A percentile compares a stretch with the other conserved stretches of the same genome.
Evolutionary conservation across 345 rosid species (phyloP).

Genomic region (Gossypium rotundifolium): DNA sequence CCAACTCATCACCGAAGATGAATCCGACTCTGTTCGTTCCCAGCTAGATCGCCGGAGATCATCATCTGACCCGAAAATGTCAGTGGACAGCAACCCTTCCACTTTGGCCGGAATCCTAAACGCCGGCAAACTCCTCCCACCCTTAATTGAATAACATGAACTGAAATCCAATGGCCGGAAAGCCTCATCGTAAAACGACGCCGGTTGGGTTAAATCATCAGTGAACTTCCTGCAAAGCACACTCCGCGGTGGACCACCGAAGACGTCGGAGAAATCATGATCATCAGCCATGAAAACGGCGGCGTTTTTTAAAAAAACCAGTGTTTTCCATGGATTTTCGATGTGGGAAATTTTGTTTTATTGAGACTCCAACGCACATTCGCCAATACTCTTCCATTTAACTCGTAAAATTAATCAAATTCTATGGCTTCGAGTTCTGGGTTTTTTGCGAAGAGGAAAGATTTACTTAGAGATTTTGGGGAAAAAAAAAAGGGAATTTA

Average conservation of each 20-base stretch:
- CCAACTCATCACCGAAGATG: conserved; percentile 67
- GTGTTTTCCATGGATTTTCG: conserved; percentile 38
- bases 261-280: conserved; percentile 20
- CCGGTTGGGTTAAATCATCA: conserved; percentile 40
- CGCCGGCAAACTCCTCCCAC: conserved; percentile 57
- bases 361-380: conserved; percentile 53
- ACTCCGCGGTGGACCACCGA: conserved; percentile 80
- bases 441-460: neutral
- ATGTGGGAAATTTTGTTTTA: conserved; percentile 29
- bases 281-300: neutral
- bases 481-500: no score
- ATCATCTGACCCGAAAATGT: conserved; percentile 43
- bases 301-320: neutral
- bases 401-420: neutral
- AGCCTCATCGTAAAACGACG: conserved; percentile 64
- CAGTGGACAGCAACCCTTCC: conserved; percentile 53
- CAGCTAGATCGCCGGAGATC: conserved; percentile 31
- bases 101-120: conserved; percentile 57
- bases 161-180: conserved; percentile 39
- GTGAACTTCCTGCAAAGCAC: conserved; percentile 52
- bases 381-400: conserved; percentile 81
- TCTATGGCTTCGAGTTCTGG: neutral
- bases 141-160: conserved; percentile 20
- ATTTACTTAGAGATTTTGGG: neutral
- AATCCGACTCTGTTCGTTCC: conserved; percentile 57